Base-by-base conservation (phyloP, 805 yeast genomes). In the Candida arabinofermentans region DNA sequence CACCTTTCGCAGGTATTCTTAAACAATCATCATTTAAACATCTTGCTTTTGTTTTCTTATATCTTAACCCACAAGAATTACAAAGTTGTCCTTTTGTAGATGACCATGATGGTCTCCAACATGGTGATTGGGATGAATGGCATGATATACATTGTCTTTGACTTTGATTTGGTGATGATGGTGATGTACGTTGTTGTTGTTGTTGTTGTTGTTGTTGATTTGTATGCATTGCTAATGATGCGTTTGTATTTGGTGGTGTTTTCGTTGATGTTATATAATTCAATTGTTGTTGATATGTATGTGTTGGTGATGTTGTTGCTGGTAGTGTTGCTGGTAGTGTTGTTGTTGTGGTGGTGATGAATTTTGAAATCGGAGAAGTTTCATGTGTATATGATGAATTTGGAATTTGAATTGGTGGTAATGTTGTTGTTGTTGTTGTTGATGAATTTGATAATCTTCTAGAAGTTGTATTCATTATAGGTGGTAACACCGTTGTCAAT, bases 101-200 rank as follows among this genome's bases (percentile, higher is more conserved):
- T 3, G 91, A 81, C 99, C 99, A 91, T 5, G 95, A 84, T 1
- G 99, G 99, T 59, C 99, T 77, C 99, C 99, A 91, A 64, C 99
- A 91, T 4, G 99, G 99, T 5, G 95, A 86, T 53, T 86, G 93
- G 42, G 81, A 83, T 1, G 93, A 79, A 6, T 89, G 88, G 65
- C 99, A 91, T 5, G 96, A 87, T 23, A 91, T 81, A 59, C 99
- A 91, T 40, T 74, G 75, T 51, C 96, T 73, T 10, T 65, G 32
- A 37, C 49, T 43, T 17, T 46, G 24, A 8, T 48, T 27, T 24
- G 44, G 40, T 5, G 49, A 37, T n/a, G 48, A 23, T 31, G 37
- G 19, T 31, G 41, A 26, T 5, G 33, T 26, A 27, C 13, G 29
- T 5, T 22, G 27, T 14, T 30, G 22, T 5, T 40, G 37, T 13